A percentile compares a stretch with the other conserved stretches of the same genome.
phyloP scores from a whole-genome alignment of 1,284 basidiomycete genomes.

The Leucoagaricus sp. region DNA sequence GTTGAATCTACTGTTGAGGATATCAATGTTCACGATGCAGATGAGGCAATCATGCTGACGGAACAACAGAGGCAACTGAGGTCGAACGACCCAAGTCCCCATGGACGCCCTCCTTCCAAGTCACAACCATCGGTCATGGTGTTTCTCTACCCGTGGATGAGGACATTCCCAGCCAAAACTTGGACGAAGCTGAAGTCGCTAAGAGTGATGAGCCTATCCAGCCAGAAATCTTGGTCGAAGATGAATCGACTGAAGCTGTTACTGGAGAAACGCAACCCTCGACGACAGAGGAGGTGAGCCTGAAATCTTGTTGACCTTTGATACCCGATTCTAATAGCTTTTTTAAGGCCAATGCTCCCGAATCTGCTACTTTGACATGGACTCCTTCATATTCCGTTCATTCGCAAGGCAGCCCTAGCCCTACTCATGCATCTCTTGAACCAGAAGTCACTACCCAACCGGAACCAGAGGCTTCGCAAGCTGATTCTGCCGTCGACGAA shows the following conservation, averaged over 20 bases:
- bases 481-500: neutral
- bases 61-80: slow-evolving; percentile 9
- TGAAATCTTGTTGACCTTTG: neutral
- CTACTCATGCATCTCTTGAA: slow-evolving; percentile 5
- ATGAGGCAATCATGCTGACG: neutral
- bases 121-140: slow-evolving; percentile 25
- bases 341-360: neutral
- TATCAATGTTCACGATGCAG: neutral
- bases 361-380: slow-evolving; percentile 22
- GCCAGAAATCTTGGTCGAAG: slow-evolving; percentile 12
- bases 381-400: slow-evolving; percentile 34
- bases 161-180: slow-evolving; percentile 8
- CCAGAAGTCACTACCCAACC: neutral
- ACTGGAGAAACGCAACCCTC: neutral
- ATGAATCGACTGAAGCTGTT: neutral
- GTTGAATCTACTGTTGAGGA: neutral
- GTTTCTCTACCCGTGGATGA: slow-evolving; percentile 13
- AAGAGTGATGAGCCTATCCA: neutral
- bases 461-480: neutral
- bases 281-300: slow-evolving; percentile 3
- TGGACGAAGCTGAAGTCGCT: slow-evolving; percentile 7
- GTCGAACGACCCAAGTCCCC: slow-evolving; percentile 27
- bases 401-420: slow-evolving; percentile 28
- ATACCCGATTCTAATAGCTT: neutral
- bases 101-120: slow-evolving; percentile 29